These are phyloP conservation scores for Parathielavia hyrcaniae DNA, from an alignment of 495 filamentous ascomycete genomes.

Conservation along the genomic window DNA sequence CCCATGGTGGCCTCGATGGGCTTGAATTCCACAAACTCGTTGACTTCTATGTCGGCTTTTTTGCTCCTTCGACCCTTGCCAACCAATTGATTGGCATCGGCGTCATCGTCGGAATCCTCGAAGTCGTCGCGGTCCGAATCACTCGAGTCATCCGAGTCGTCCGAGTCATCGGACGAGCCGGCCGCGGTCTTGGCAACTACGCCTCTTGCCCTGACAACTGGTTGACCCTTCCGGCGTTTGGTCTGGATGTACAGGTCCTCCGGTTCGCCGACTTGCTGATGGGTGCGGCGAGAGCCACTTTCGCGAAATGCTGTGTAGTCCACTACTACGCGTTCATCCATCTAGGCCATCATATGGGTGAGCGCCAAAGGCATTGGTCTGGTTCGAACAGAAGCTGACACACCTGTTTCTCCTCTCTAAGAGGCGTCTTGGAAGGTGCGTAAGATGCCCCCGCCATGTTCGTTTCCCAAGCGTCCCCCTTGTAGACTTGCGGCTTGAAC, in stretches of 20 bases:
- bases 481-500: background rate
- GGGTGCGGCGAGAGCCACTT: background rate
- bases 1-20: background rate
- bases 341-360: background rate
- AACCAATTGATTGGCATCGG: background rate
- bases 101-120: background rate
- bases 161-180: background rate
- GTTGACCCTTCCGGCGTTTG: background rate
- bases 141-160: background rate
- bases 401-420: background rate
- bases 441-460: background rate
- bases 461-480: background rate
- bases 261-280: background rate
- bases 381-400: background rate
- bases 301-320: background rate
- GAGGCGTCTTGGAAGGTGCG: background rate
- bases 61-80: background rate
- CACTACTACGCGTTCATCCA: background rate
- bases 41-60: background rate
- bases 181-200: background rate
- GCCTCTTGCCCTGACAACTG: background rate
- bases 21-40: background rate
- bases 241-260: background rate
- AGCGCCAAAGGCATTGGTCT: no score
- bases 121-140: background rate